Evolutionary conservation across 2,329 filamentous ascomycete species (phyloP), one percentile per base, ranked within the genome.

Genomic region (Ceratocystis papillata): DNA sequence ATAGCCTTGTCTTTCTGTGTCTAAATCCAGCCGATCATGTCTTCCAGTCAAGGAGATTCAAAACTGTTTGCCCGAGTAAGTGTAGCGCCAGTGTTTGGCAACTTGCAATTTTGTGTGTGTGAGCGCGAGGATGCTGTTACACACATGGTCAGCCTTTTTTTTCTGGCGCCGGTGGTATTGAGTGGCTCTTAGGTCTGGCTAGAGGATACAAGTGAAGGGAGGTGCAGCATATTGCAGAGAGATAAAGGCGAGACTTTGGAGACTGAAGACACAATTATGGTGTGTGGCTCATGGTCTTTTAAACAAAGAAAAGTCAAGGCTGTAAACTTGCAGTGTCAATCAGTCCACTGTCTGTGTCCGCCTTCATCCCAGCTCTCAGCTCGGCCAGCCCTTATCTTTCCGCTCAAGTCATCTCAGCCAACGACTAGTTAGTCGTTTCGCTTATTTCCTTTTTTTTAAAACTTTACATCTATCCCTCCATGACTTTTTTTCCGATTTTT

Each of bases 31-130:
- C 28, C 53, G 25, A 57, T 6, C 55, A 59, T 59, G 55, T 59
- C 55, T 59, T 67, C 66, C n/a, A 60, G 66, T 7, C 64, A 65
- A 79, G 91, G 94, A 78, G 94, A 97, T 85, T 96, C 94, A 79
- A 97, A 96, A 85, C 87, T 99, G 79, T 99, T 99, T 81, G 93
- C 94, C 77, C 87, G 94, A 81, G 94, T 99, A 84, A 81, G 82
- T 77, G 67, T 68, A 20, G 48, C 20, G 20, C 25, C 22, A 33
- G 41, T n/a, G 20, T 57, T 17, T 45, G 48, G 48, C 8, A 17
- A n/a, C n/a, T 17, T n/a, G 8, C 17, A 28, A 53, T 22, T 15
- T 10, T 17, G 46, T 59, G 66, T 64, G 44, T 59, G 30, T 60
- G 44, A 20, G 44, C n/a, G 17, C 41, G 59, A 12, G 59, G 17